Evolutionary conservation across 2,329 filamentous ascomycete species (phyloP), one percentile per base, ranked within the genome.

Genomic region (Diaporthe citriasiana): DNA sequence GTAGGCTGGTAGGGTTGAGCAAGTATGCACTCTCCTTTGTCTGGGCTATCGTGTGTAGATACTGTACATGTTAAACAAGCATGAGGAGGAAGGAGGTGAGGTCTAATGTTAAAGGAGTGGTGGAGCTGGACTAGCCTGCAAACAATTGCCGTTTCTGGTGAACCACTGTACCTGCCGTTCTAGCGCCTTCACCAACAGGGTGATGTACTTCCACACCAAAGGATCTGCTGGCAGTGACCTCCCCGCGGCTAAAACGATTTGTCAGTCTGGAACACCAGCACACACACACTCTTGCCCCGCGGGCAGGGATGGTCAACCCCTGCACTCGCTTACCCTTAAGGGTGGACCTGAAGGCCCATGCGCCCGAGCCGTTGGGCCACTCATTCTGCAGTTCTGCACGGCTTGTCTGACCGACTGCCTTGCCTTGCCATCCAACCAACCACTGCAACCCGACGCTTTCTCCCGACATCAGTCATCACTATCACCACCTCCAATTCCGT

Each of bases 61-160:
- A 30, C 5, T 42, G 33, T 40, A 5, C n/a, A 12, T 13, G 15
- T 19, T 17, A 45, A 45, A 5, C 59, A n/a, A 42, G 35, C 45
- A 47, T 22, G 45, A 12, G 8, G 38, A 51, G 6, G 27, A 42
- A 27, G 17, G 53, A 72, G 55, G 50, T 74, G 70, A 73, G 73
- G 73, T 74, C 65, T 63, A 56, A 30, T 25, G 56, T 45, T 42
- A 30, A 45, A 33, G 47, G 70, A 30, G 35, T 27, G 35, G 30
- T 33, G n/a, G n/a, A n/a, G 25, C 22, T 35, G 35, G 40, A 40
- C 47, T 40, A 50, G 25, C 17, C 38, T 63, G 66, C 70, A 70
- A 73, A 75, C 73, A 71, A 71, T 71, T 75, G 74, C 59, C 74
- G 74, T 73, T 75, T 73, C 71, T 60, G 35, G 63, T 70, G 70